Conservation (phyloP, 164 flowering plant species). For the Vitis cinerea region DNA sequence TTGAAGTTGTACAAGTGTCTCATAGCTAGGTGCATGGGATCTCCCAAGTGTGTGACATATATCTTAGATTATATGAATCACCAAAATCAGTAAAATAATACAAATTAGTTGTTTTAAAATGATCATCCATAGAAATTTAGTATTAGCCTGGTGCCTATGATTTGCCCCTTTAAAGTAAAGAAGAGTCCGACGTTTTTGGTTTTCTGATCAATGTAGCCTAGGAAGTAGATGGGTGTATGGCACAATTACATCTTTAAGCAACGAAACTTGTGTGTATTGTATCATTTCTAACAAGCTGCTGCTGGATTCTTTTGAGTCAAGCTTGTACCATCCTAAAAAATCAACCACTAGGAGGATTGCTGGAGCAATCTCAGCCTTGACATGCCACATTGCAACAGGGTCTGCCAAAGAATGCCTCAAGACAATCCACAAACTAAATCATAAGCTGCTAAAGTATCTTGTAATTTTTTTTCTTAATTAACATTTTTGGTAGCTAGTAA, state of each 20-base stretch:
- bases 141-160: slow-evolving; percentile 85
- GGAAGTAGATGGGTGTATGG: slow-evolving; percentile 96
- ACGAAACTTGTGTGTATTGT: slow-evolving; percentile 85
- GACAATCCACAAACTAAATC: slow-evolving; percentile 62
- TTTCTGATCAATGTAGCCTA: slow-evolving; percentile 51
- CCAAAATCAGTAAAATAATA: too few species aligned
- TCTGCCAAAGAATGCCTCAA: slow-evolving; percentile 98
- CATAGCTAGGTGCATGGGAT: too few species aligned
- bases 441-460: slow-evolving; percentile 48
- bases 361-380: slow-evolving; percentile 76
- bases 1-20: too few species aligned
- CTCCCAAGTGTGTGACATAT: too few species aligned
- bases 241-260: slow-evolving; percentile 89
- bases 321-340: slow-evolving; percentile 90
- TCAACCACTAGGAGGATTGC: slow-evolving; percentile 90
- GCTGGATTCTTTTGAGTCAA: slow-evolving; percentile 65
- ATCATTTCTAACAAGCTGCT: slow-evolving; percentile 63
- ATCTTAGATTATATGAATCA: too few species aligned
- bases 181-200: slow-evolving; percentile 62
- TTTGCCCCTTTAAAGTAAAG: slow-evolving; percentile 97
- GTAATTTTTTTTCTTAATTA: not conserved
- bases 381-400: slow-evolving; percentile 99
- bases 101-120: too few species aligned
- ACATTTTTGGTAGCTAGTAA: not conserved
- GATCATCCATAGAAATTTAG: too few species aligned